Evolutionary conservation across 176 grass and related monocot genomes (phyloP).

Genomic region (Oryza coarctata): DNA sequence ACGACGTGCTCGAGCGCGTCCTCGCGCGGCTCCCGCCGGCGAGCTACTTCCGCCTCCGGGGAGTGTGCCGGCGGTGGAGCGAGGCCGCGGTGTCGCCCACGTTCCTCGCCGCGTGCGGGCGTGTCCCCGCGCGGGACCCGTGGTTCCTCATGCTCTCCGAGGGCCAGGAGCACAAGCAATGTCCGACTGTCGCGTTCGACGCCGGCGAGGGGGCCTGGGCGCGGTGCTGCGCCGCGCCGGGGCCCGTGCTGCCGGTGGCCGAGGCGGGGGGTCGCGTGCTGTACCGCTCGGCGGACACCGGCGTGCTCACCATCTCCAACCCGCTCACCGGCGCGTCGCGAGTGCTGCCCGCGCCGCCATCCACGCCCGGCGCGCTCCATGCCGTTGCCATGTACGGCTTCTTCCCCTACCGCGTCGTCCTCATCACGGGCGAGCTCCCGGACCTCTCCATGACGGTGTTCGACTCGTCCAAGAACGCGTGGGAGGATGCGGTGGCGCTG

Average conservation of each 20-base stretch:
- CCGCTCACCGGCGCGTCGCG: slow-evolving; percentile 72
- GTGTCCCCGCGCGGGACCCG: slow-evolving; percentile 43
- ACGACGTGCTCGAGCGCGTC: slow-evolving; percentile 81
- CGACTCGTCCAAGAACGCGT: slow-evolving; percentile 49
- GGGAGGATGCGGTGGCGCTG: slow-evolving; percentile 48
- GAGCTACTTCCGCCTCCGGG: slow-evolving; percentile 70
- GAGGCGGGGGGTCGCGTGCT: slow-evolving; percentile 63
- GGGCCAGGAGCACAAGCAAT: neutral
- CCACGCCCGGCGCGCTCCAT: slow-evolving; percentile 27
- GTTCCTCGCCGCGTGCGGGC: slow-evolving; percentile 67
- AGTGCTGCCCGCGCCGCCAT: slow-evolving; percentile 39
- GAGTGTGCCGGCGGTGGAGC: slow-evolving; percentile 62
- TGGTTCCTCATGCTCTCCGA: slow-evolving; percentile 87
- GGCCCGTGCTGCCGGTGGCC: slow-evolving; percentile 60
- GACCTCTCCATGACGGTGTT: slow-evolving; percentile 54
- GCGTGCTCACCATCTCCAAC: slow-evolving; percentile 60
- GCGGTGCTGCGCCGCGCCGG: slow-evolving; percentile 34
- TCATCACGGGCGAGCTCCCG: slow-evolving; percentile 58
- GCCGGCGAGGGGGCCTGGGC: slow-evolving; percentile 36
- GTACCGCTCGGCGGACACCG: slow-evolving; percentile 41
- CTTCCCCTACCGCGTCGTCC: slow-evolving; percentile 50
- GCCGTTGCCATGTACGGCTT: slow-evolving; percentile 67
- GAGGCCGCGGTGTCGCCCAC: slow-evolving; percentile 46
- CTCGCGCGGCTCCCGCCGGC: slow-evolving; percentile 66
- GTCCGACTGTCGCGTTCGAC: slow-evolving; percentile 42